A percentile compares a stretch with the other conserved stretches of the same genome.
phyloP scores from a whole-genome alignment of 805 yeast species.

The Saturnispora gosingensis region DNA sequence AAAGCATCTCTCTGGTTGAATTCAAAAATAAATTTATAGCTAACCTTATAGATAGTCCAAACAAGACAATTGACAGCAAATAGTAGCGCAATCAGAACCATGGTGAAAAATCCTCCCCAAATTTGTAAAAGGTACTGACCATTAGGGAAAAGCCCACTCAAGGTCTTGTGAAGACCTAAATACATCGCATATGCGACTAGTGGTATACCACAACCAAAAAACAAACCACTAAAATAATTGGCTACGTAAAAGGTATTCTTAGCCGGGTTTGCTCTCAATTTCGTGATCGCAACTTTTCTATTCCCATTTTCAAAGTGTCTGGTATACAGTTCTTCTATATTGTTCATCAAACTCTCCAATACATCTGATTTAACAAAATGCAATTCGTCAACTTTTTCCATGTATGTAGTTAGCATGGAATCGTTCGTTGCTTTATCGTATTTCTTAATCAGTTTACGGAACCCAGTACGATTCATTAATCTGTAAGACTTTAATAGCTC shows the following conservation, averaged over 20 bases:
- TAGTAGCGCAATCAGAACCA: conserved; percentile 49
- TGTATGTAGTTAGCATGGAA: conserved; percentile 36
- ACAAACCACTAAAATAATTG: conserved; percentile 55
- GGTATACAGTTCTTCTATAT: conserved; percentile 62
- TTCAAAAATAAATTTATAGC: conserved; percentile 88
- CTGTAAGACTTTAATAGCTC: conserved; percentile 64
- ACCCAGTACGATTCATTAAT: conserved; percentile 74
- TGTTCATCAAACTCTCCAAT: conserved; percentile 51
- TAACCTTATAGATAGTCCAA: conserved; percentile 70
- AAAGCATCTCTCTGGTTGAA: conserved; percentile 60
- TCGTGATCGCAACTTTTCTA: conserved; percentile 63
- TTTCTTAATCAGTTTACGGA: conserved; percentile 82
- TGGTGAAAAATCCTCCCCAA: conserved; percentile 84
- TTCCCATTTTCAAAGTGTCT: conserved; percentile 60
- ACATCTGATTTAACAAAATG: conserved; percentile 56
- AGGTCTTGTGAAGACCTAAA: conserved; percentile 29
- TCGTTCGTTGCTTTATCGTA: conserved; percentile 66
- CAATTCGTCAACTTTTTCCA: conserved; percentile 48
- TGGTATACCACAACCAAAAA: conserved; percentile 64
- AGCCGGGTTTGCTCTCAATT: conserved; percentile 42
- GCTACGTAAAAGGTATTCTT: conserved; percentile 34
- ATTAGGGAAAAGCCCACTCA: conserved; percentile 37
- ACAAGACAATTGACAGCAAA: conserved; percentile 62
- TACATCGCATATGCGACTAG: conserved; percentile 53
- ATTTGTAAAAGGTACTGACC: conserved; percentile 63